Evolutionary conservation across 2,329 filamentous ascomycete species (phyloP), one percentile per base, ranked within the genome.

Genomic region (Rhynchosporium secalis): DNA sequence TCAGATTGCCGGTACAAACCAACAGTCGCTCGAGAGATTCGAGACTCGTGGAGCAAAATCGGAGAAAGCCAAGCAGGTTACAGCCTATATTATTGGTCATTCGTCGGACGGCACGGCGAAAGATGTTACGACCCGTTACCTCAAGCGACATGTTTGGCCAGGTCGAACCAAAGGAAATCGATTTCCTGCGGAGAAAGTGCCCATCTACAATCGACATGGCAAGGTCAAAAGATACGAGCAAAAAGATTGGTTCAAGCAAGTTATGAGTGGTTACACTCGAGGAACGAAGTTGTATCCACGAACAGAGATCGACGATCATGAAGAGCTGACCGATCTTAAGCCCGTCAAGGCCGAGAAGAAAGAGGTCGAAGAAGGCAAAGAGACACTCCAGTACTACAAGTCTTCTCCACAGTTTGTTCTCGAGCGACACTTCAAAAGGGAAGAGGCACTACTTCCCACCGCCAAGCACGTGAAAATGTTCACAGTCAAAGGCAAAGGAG

Each of bases 121-220:
- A 74, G 95, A 99, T 73, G 90, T 99, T 15, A 99, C 95, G 0
- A 87, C 95, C 10, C 85, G 95, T 33, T 99, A 99, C 74, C 78
- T 99, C 7, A 93, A 89, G 71, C 86, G 88, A 28, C 90, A 90
- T 62, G 83, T 89, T 58, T 87, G 92, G 73, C 95, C 95, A 0
- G 94, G 95, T 3, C 90, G 92, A 68, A 96, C 94, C 0, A 98
- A 96, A 73, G 92, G 93, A 3, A 83, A 88, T 66, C 85, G 95
- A 6, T 83, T 96, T 73, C 85, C 89, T 0, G 74, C 87, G 2
- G 91, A 96, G 69, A 96, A 94, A 72, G 80, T 96, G 1, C 88
- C 92, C 0, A 78, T 97, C 6, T 88, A 93, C 73, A 88, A 92
- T 71, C 86, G 83, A 10, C 82, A 87, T 60, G 92, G 92, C 15